Base-by-base conservation (phyloP, 2,329 filamentous ascomycete genomes). In the Metarhizium brunneum region DNA sequence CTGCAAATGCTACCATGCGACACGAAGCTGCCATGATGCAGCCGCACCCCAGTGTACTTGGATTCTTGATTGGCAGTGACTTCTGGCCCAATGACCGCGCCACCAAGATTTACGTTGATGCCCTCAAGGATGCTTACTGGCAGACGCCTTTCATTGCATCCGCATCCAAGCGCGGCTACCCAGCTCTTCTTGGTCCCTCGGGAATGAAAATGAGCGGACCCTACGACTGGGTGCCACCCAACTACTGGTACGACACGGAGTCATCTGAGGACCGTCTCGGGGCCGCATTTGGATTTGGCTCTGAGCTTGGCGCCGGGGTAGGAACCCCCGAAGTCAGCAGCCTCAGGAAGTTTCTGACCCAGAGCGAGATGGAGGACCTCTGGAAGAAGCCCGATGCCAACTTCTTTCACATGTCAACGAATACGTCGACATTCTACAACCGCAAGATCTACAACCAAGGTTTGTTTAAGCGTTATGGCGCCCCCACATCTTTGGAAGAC, bases 131-230 rank as follows among this genome's bases (percentile, higher is more conserved):
- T 0, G 73, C 75, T 32, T 73, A 81, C 61, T 86, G 82, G 82
- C 69, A 79, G 30, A 71, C 70, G 2, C 82, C 83, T 0, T 73
- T 86, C 43, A 73, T 86, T 43, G 72, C 79, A 1, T 82, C 82
- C 0, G 83, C 82, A 0, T 74, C 76, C 2, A 79, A 80, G 61
- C 72, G 76, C 10, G 80, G 82, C 2, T 81, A 72, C 54, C 77
- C 82, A 0, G 59, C 73, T 8, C 64, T 71, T 1, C 70, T 85
- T 0, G 80, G 79, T 0, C 77, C 79, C 0, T 77, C 78, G 0
- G 83, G 83, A 0, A 79, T 86, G 77, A 85, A 84, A 62, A 86
- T 86, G 83, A 75, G 79, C 0, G 83, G 83, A 0, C 83, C 83
- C 0, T 86, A 86, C 60, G 83, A 85, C 62, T 86, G 82, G 81